These are phyloP conservation scores for Yamadazyma ubonensis DNA, from an alignment of 805 yeast genomes.

Conservation along the genomic window DNA sequence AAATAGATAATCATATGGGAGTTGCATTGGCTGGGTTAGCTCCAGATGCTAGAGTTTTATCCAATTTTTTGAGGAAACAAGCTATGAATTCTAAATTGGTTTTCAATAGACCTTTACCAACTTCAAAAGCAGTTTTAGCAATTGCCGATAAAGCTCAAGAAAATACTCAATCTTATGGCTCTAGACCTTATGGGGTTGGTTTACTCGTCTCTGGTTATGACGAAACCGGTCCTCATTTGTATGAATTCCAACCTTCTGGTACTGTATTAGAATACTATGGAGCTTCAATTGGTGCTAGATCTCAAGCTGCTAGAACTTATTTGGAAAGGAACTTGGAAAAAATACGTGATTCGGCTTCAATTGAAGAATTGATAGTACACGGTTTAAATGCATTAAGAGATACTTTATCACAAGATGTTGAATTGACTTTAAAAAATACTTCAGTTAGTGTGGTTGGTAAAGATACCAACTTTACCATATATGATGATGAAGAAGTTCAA, in stretches of 20 bases:
- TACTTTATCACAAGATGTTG: slow-evolving; percentile 91
- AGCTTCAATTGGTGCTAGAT: slow-evolving; percentile 96
- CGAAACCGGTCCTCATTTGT: slow-evolving; percentile 89
- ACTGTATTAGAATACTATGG: slow-evolving; percentile 88
- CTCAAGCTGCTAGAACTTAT: slow-evolving; percentile 97
- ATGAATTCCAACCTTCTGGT: slow-evolving; percentile 96
- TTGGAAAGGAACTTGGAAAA: slow-evolving; percentile 80
- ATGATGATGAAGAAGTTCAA: slow-evolving; percentile 84
- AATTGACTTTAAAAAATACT: slow-evolving; percentile 78
- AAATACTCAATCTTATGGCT: slow-evolving; percentile 93
- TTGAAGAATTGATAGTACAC: slow-evolving; percentile 76
- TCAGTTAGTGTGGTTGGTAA: slow-evolving; percentile 91
- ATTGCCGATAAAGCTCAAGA: slow-evolving; percentile 96
- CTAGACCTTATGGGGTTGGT: slow-evolving; percentile 98
- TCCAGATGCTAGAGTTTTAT: slow-evolving; percentile 94
- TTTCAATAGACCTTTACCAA: slow-evolving; percentile 80
- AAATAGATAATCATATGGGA: slow-evolving; percentile 92
- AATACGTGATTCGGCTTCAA: slow-evolving; percentile 55
- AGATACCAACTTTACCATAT: slow-evolving; percentile 67
- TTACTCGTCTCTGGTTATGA: slow-evolving; percentile 86
- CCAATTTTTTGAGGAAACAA: slow-evolving; percentile 85
- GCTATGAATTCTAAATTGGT: slow-evolving; percentile 86
- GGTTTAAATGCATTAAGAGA: slow-evolving; percentile 92
- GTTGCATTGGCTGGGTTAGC: slow-evolving; percentile 96
- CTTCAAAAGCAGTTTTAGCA: slow-evolving; percentile 76